A percentile compares a stretch with the other conserved stretches of the same genome.
Evolutionary conservation across 2,329 filamentous ascomycete species (phyloP).

Genomic region (Ophiostoma triangulosporum): DNA sequence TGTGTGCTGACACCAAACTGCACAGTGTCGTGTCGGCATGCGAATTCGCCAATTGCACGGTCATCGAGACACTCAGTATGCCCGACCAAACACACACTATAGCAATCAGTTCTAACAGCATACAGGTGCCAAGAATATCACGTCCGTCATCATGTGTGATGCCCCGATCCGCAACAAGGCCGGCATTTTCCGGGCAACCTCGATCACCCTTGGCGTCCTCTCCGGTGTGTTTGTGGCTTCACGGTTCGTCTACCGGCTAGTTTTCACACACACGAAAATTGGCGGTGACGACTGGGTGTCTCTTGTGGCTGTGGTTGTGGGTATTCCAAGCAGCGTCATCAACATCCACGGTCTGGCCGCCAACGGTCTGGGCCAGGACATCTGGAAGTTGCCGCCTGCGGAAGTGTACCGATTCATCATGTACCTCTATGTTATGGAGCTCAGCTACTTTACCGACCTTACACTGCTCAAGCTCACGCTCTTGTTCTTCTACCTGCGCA

Average conservation of each 20-base stretch:
- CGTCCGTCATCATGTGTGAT: constrained; percentile 16
- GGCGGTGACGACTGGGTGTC: constrained; percentile 25
- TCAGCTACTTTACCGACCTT: constrained; percentile 33
- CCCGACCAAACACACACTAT: not conserved
- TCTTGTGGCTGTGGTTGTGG: constrained; percentile 17
- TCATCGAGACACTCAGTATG: constrained; percentile 7
- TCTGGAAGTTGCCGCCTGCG: constrained; percentile 32
- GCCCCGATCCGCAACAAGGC: constrained; percentile 18
- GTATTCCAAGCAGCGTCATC: constrained; percentile 20
- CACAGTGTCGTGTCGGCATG: not conserved
- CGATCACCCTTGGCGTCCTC: constrained; percentile 20
- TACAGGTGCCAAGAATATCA: constrained; percentile 16
- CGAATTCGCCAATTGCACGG: constrained; percentile 4
- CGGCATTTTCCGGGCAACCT: constrained; percentile 20
- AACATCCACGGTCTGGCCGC: constrained; percentile 20
- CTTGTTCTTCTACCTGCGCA: constrained; percentile 40
- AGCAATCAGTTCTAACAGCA: not conserved
- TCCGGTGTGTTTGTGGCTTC: constrained; percentile 24
- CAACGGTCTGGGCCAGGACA: constrained; percentile 35
- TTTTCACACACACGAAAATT: constrained; percentile 20
- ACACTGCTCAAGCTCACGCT: constrained; percentile 36
- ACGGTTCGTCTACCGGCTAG: constrained; percentile 24
- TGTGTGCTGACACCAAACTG: constrained; percentile 5
- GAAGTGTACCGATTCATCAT: constrained; percentile 30
- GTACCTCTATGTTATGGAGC: constrained; percentile 27